Base-by-base conservation (phyloP, 1,139 yeast genomes). In the Nakaseomyces kungkrabaensis region DNA sequence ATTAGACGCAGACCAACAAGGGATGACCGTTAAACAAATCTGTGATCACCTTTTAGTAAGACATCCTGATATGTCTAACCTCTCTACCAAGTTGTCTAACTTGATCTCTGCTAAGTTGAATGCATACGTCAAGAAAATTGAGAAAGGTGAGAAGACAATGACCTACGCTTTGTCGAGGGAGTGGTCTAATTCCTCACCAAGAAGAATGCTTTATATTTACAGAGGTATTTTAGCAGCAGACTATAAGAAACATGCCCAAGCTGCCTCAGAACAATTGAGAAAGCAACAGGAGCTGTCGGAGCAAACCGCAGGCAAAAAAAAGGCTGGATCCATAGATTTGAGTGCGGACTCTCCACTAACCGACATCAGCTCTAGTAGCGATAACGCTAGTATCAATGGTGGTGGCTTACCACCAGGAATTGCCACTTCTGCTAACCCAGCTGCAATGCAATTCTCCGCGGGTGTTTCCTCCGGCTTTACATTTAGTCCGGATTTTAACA, bases 111-210 rank as follows among this genome's bases (percentile, higher is more conserved):
- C 95, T 11, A 85, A 85, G 62, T 71, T 85, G 58, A 85, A 85
- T 64, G 92, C 94, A 22, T 85, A 85, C 60, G 92, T 85, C 45
- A 85, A 85, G 63, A 75, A 89, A 59, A 87, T 85, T 33, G 94
- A 85, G 66, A 81, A 74, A 58, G 92, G 92, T 56, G 94, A 85
- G 63, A 73, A 79, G 54, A 76, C 79, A 46, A 72, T 85, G 60
- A 77, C 76, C 52, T 85, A 85, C 63, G 87, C 92, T 26, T 70
- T 85, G 48, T 81, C 88, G 3, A 76, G 95, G 68, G 92, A 85
- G 65, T 85, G 95, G 95, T 90, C 92, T 3, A 90, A 83, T 65
- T 87, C 90, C 13, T 81, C 87, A 4, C 95, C 95, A 45, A 82
- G 85, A 61, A 75, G 95, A 71, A 85, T 85, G 95, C 88, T 85